phyloP scores from a whole-genome alignment of 2,329 filamentous ascomycete genomes.

The Leptographium wingfieldii region DNA sequence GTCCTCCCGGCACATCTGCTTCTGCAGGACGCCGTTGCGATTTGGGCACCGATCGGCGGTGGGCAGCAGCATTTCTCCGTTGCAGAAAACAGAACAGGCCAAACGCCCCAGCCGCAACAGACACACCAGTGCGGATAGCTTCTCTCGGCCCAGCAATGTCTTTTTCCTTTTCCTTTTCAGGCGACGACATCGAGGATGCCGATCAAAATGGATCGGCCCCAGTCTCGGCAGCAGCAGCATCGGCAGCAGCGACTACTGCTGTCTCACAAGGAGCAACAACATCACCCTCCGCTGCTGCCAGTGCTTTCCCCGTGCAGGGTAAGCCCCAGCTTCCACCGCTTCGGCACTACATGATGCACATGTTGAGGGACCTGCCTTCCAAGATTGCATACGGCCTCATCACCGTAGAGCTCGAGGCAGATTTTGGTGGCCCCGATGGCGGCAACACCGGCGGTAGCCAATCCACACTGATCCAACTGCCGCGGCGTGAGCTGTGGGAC shows the following conservation, averaged over 20 bases:
- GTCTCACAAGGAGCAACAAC: constrained; percentile 6
- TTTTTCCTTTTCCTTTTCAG: constrained; percentile 42
- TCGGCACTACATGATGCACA: constrained; percentile 34
- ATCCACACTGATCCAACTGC: constrained; percentile 33
- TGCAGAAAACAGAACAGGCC: not conserved
- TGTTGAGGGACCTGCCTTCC: constrained; percentile 52
- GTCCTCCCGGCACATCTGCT: not conserved
- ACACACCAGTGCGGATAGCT: not conserved
- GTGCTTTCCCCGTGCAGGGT: constrained; percentile 49
- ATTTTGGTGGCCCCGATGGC: constrained; percentile 22
- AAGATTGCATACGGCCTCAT: constrained; percentile 59
- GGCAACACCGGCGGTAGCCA: constrained; percentile 19
- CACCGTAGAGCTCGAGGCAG: constrained; percentile 42
- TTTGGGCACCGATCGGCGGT: too few species aligned
- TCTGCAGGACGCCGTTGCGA: too few species aligned
- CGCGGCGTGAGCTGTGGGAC: constrained; percentile 70
- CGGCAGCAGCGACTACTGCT: constrained; percentile 13
- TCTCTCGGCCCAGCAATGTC: constrained; percentile 14
- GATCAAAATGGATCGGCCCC: constrained; percentile 13
- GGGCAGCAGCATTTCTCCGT: not conserved
- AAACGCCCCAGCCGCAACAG: not conserved
- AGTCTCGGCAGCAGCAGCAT: constrained; percentile 1
- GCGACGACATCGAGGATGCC: constrained; percentile 50
- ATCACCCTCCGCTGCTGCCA: constrained; percentile 15
- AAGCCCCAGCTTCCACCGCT: constrained; percentile 44